Evolutionary conservation across 495 filamentous ascomycete species (phyloP).

Genomic region (Aspergillus nanangensis): DNA sequence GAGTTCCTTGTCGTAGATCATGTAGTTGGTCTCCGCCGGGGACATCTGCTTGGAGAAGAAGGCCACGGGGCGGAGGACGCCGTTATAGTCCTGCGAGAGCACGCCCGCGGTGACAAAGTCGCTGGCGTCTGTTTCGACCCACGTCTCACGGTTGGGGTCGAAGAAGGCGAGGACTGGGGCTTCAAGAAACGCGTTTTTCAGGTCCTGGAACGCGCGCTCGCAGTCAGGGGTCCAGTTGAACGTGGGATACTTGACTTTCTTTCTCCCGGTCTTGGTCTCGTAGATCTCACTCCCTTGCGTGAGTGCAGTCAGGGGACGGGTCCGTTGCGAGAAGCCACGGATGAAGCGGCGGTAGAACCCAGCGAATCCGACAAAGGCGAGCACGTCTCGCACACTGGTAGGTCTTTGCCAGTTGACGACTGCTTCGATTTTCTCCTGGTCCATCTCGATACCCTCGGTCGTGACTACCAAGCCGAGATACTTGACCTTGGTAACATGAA

Average conservation of each 20-base stretch:
- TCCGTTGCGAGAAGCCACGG: conserved; percentile 14
- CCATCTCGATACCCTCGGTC: conserved; percentile 14
- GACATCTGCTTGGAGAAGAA: conserved; percentile 23
- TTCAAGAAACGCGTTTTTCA: not conserved
- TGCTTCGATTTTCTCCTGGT: conserved; percentile 14
- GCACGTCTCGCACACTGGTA: conserved; percentile 12
- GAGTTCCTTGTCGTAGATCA: conserved; percentile 26
- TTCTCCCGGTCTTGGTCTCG: too few relatives aligned
- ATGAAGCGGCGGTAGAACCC: conserved; percentile 31
- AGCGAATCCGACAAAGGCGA: conserved; percentile 24
- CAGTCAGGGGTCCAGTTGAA: too few relatives aligned
- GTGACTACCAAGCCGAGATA: conserved; percentile 22
- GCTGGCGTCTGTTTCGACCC: conserved; percentile 16
- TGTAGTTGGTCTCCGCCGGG: conserved; percentile 18
- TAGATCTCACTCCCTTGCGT: conserved; percentile 6
- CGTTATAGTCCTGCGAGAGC: conserved; percentile 9
- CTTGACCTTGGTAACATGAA: conserved; percentile 13
- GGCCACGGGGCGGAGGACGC: conserved; percentile 9
- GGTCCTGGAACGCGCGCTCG: too few relatives aligned
- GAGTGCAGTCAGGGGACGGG: conserved; percentile 4
- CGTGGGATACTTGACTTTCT: too few relatives aligned
- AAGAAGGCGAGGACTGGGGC: conserved; percentile 11
- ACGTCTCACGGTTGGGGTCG: conserved; percentile 1
- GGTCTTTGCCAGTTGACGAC: conserved; percentile 18
- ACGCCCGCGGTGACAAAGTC: conserved; percentile 9